Evolutionary conservation across 192 early-diverging fungal species (phyloP).

Genomic region (Martensiomyces pterosporus): DNA sequence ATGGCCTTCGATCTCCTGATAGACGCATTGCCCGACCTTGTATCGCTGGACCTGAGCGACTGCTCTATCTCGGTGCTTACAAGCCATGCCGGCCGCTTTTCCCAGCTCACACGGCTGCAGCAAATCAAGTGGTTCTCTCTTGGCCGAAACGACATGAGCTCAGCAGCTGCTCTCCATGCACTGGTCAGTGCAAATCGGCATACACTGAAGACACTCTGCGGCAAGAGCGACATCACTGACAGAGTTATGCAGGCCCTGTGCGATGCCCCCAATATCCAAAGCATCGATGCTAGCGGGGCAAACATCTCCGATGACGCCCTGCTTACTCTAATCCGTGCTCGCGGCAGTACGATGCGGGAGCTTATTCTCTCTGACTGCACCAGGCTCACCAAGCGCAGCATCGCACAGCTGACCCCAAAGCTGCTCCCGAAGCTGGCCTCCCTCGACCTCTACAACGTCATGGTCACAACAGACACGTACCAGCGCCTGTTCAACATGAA

Average conservation of each 20-base stretch:
- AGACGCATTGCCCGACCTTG: conserved; percentile 20
- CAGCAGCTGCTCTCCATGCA: conserved; percentile 21
- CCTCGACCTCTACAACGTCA: conserved; percentile 43
- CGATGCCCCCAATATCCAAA: conserved; percentile 18
- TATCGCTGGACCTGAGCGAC: conserved; percentile 39
- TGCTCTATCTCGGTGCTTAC: conserved; percentile 28
- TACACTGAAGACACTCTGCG: conserved; percentile 23
- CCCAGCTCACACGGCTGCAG: conserved; percentile 13
- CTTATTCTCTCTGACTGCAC: conserved; percentile 43
- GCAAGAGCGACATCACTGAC: conserved; percentile 34
- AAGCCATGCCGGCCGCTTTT: conserved; percentile 1
- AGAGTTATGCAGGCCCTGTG: conserved; percentile 22
- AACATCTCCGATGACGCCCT: conserved; percentile 38
- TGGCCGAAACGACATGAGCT: conserved; percentile 47
- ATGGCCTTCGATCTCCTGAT: conserved; percentile 27
- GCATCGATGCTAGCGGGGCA: conserved; percentile 40
- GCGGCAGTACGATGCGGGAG: conserved; percentile 24
- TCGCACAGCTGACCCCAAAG: conserved; percentile 30
- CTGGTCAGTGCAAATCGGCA: conserved; percentile 24
- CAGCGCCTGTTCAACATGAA: conserved; percentile 37
- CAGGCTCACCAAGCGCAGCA: conserved; percentile 34
- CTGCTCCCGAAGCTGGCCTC: conserved; percentile 23
- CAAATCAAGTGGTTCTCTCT: conserved; percentile 37
- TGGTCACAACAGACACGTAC: conserved; percentile 45
- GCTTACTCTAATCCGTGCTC: conserved; percentile 17